These are phyloP conservation scores for Gossypium stocksii DNA, from an alignment of 345 rosid genomes.

Conservation along the genomic window DNA sequence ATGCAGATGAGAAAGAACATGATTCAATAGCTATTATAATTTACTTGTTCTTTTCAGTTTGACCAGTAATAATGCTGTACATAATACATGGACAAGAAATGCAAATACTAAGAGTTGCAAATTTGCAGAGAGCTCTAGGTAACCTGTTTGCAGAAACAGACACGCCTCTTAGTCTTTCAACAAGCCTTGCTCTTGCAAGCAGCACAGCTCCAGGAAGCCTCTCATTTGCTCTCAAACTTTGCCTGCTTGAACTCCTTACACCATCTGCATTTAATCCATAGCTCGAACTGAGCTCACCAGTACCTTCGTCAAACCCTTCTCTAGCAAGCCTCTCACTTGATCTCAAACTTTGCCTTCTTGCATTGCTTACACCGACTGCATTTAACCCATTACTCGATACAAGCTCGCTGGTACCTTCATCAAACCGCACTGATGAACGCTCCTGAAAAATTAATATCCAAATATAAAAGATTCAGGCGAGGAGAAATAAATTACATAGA, in stretches of 20 bases:
- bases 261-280: neutral
- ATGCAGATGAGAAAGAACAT: neutral
- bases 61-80: neutral
- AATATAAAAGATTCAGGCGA: neutral
- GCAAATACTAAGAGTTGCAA: slow-evolving; percentile 1
- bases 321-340: slow-evolving; percentile 77
- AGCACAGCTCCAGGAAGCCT: slow-evolving; percentile 94
- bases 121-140: neutral
- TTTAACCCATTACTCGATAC: slow-evolving; percentile 3
- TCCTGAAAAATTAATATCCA: slow-evolving; percentile 37
- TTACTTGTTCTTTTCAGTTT: neutral
- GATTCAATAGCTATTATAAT: neutral
- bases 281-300: neutral
- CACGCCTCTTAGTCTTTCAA: slow-evolving; percentile 85
- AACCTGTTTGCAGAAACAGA: slow-evolving; percentile 66
- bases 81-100: neutral
- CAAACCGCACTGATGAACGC: slow-evolving; percentile 35
- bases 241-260: slow-evolving; percentile 25
- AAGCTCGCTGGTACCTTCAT: slow-evolving; percentile 1
- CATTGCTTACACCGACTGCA: slow-evolving; percentile 23
- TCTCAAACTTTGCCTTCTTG: slow-evolving; percentile 25
- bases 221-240: slow-evolving; percentile 39
- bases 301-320: slow-evolving; percentile 50
- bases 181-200: slow-evolving; percentile 90
- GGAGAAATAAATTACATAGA: neutral